Evolutionary conservation across 169 alveolate species (phyloP).

Genomic region (Eimeria brunetti): DNA sequence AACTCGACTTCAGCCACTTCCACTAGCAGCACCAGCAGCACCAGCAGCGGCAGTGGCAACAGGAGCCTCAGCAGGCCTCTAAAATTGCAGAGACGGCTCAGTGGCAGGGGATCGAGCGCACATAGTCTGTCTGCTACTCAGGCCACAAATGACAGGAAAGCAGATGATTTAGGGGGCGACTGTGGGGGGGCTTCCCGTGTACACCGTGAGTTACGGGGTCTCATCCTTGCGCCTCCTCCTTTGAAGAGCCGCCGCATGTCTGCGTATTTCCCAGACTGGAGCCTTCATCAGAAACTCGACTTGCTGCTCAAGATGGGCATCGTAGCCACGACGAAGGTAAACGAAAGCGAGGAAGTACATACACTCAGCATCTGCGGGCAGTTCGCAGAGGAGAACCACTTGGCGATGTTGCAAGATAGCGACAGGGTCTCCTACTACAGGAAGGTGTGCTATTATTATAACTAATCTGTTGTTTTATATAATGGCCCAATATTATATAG

Average conservation of each 20-base stretch:
- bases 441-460: too few relatives aligned
- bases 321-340: conserved; percentile 50
- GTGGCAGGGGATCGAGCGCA: background rate
- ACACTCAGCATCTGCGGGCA: conserved; percentile 75
- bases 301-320: conserved; percentile 60
- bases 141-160: background rate
- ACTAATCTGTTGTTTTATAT: too few relatives aligned
- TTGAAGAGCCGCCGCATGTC: conserved; percentile 64
- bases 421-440: conserved; percentile 69
- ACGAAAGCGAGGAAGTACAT: conserved; percentile 69
- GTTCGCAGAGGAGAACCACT: conserved; percentile 66
- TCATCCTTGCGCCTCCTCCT: conserved; percentile 19
- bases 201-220: conserved; percentile 48
- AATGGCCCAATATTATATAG: too few relatives aligned
- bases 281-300: conserved; percentile 46
- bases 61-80: background rate
- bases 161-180: conserved; percentile 31
- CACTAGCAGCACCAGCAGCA: background rate
- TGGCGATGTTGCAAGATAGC: conserved; percentile 70
- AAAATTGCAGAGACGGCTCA: conserved; percentile 23
- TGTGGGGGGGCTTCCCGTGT: background rate
- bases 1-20: background rate
- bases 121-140: background rate
- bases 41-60: background rate
- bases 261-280: conserved; percentile 53